phyloP scores from a whole-genome alignment of 2,329 filamentous ascomycete species.

The Cytospora mali region DNA sequence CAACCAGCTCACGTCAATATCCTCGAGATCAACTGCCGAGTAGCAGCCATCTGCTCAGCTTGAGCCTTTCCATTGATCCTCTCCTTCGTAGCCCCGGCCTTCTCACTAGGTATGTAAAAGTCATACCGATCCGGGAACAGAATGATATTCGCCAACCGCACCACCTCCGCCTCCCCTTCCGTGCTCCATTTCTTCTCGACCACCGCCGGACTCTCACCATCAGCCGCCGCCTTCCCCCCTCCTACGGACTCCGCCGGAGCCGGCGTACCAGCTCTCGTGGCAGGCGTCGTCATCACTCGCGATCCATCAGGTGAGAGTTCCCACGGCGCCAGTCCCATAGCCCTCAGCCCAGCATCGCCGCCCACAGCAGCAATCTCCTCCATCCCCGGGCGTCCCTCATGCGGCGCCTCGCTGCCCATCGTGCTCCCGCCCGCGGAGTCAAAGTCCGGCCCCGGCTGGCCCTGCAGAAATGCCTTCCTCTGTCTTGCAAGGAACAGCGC shows the following conservation, averaged over 20 bases:
- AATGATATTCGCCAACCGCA: conserved; percentile 58
- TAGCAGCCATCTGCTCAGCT: conserved; percentile 28
- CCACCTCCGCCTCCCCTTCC: conserved; percentile 54
- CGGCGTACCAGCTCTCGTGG: conserved; percentile 39
- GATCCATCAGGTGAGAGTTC: conserved; percentile 40
- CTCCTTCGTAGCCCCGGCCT: conserved; percentile 17
- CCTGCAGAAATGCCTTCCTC: conserved; percentile 58
- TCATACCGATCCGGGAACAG: conserved; percentile 57
- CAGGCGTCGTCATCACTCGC: conserved; percentile 36
- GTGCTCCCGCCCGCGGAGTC: conserved; percentile 56
- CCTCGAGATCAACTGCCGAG: conserved; percentile 27
- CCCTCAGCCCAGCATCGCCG: conserved; percentile 53
- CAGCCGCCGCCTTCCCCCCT: conserved; percentile 33
- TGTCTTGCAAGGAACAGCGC: conserved; percentile 60
- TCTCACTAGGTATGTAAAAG: conserved; percentile 48
- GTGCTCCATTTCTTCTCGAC: conserved; percentile 33
- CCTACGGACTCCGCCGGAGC: conserved; percentile 31
- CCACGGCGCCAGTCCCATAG: conserved; percentile 62
- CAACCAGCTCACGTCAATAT: conserved; percentile 16
- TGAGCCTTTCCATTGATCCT: conserved; percentile 26
- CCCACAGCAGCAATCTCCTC: conserved; percentile 55
- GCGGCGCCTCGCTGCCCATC: conserved; percentile 54
- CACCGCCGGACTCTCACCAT: conserved; percentile 29
- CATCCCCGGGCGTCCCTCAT: conserved; percentile 50
- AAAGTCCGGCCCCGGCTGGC: conserved; percentile 58